phyloP scores from a whole-genome alignment of 257 asterid species.

The Nicotiana sylvestris region DNA sequence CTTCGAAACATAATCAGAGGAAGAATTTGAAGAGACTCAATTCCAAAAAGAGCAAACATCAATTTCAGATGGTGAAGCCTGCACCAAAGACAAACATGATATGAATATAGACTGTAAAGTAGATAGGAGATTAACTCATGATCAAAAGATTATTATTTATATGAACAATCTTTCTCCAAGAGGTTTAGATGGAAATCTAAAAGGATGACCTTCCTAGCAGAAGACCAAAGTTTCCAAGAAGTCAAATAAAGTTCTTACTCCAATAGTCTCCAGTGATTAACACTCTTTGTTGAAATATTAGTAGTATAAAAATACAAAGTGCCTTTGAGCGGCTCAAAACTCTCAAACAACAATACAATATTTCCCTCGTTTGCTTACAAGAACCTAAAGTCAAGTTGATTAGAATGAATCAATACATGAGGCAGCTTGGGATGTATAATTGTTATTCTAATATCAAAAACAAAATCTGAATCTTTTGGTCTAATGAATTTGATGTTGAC shows the following conservation, averaged over 20 bases:
- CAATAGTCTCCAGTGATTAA: neutral
- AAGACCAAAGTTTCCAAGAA: neutral
- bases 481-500: neutral
- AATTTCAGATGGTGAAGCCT: neutral
- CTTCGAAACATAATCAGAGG: neutral
- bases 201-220: neutral
- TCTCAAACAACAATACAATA: neutral
- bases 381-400: neutral
- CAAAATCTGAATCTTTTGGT: neutral
- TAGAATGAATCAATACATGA: neutral
- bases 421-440: neutral
- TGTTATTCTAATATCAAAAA: neutral
- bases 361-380: neutral
- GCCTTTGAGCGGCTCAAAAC: neutral
- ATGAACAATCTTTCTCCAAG: neutral
- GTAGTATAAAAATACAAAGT: neutral
- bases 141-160: neutral
- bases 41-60: neutral
- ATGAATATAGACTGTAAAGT: neutral
- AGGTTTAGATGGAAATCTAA: neutral
- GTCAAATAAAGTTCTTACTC: neutral
- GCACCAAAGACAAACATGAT: too few relatives aligned
- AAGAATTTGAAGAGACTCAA: neutral
- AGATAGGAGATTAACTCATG: neutral
- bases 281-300: neutral